Evolutionary conservation across 768 basidiomycete species (phyloP).

Genomic region (Solioccasus polychromus): DNA sequence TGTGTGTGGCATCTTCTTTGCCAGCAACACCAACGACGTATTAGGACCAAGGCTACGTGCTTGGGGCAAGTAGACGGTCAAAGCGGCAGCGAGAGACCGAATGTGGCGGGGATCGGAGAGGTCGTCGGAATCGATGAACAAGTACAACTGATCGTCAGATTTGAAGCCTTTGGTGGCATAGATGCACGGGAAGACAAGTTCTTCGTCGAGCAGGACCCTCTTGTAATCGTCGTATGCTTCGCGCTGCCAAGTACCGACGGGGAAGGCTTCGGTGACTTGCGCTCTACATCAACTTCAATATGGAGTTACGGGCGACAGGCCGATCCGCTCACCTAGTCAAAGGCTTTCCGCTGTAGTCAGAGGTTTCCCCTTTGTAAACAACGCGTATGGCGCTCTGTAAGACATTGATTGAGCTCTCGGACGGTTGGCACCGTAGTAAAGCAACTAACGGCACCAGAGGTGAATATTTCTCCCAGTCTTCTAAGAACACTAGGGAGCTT

Average conservation of each 20-base stretch:
- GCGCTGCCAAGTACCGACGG: conserved; percentile 17
- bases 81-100: conserved; percentile 13
- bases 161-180: conserved; percentile 25
- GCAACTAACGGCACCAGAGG: conserved; percentile 8
- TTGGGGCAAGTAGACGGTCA: conserved; percentile 14
- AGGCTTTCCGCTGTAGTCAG: conserved; percentile 7
- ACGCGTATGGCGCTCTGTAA: conserved; percentile 4
- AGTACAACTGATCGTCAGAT: conserved; percentile 18
- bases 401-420: not conserved
- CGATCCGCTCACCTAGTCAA: conserved; percentile 12
- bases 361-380: not conserved
- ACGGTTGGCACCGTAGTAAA: not conserved
- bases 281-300: conserved; percentile 7
- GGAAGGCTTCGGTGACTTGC: conserved; percentile 11
- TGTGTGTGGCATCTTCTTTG: conserved; percentile 8
- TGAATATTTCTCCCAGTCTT: conserved; percentile 3
- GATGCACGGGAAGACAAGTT: conserved; percentile 20
- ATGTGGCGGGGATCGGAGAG: conserved; percentile 21
- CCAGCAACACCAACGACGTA: conserved; percentile 18
- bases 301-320: no score
- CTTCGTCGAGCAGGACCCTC: conserved; percentile 20
- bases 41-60: conserved; percentile 18
- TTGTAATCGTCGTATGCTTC: conserved; percentile 18
- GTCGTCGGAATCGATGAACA: conserved; percentile 24
- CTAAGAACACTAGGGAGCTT: conserved; percentile 8